A percentile compares a stretch with the other conserved stretches of the same genome.
These are phyloP conservation scores for Bolboschoenus planiculmis DNA, from an alignment of 176 grass and related monocot species.

Conservation along the genomic window DNA sequence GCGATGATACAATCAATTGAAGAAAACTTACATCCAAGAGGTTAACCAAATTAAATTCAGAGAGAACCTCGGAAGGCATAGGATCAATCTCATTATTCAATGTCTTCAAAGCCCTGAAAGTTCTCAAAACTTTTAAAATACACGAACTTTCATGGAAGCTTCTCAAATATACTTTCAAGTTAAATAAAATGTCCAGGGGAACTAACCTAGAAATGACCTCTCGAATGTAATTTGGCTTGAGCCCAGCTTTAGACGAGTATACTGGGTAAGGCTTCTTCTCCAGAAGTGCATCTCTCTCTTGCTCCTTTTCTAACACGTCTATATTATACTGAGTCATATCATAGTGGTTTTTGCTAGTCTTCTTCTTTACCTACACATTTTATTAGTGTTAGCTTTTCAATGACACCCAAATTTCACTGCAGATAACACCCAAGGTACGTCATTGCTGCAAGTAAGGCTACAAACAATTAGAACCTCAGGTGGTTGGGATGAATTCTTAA, in stretches of 20 bases:
- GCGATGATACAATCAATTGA: background rate
- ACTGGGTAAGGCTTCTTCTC: slow-evolving; percentile 74
- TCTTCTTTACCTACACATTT: slow-evolving; percentile 54
- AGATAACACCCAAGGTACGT: background rate
- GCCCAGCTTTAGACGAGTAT: slow-evolving; percentile 77
- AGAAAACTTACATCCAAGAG: slow-evolving; percentile 79
- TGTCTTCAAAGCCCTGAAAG: slow-evolving; percentile 68
- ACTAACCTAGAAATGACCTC: slow-evolving; percentile 68
- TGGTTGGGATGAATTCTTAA: background rate
- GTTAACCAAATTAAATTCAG: slow-evolving; percentile 72
- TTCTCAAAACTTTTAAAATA: background rate
- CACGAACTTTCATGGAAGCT: background rate
- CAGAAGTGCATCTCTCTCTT: slow-evolving; percentile 35
- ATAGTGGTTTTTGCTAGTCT: slow-evolving; percentile 48
- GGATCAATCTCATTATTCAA: slow-evolving; percentile 65
- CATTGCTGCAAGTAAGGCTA: background rate
- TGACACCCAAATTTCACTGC: background rate
- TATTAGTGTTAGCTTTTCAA: background rate
- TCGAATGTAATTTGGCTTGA: slow-evolving; percentile 47
- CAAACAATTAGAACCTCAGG: background rate
- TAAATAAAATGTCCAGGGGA: background rate
- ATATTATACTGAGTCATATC: slow-evolving; percentile 70
- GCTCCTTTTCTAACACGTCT: slow-evolving; percentile 54
- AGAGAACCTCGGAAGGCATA: slow-evolving; percentile 61
- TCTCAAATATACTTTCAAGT: background rate